A percentile compares a stretch with the other conserved stretches of the same genome.
Conservation (phyloP, 208 protist genomes). For the Porcisia deanei region DNA sequence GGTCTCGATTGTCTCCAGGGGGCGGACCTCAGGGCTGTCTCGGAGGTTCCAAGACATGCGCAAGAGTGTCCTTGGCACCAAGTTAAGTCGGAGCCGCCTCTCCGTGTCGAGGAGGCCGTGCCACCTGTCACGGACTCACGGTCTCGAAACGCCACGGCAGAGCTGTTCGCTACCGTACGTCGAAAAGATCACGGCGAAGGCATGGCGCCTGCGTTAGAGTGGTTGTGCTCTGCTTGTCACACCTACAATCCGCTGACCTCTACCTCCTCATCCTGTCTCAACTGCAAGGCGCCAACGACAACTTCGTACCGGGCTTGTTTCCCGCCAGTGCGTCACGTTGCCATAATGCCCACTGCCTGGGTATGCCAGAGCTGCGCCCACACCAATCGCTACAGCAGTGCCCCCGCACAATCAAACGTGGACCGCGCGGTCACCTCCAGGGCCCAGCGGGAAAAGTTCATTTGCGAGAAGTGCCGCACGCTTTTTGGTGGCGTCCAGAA, state of each 20-base stretch:
- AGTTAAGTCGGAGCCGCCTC: neutral
- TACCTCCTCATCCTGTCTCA: slow-evolving; percentile 27
- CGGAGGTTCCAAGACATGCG: neutral
- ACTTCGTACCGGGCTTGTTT: slow-evolving; percentile 43
- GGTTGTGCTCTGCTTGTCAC: slow-evolving; percentile 65
- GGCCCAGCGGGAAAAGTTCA: slow-evolving; percentile 48
- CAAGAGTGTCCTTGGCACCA: neutral
- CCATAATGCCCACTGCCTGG: slow-evolving; percentile 67
- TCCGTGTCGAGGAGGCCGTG: neutral
- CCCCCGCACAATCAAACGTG: neutral
- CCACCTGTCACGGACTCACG: slow-evolving; percentile 30
- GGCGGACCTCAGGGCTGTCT: neutral
- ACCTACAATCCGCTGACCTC: slow-evolving; percentile 53
- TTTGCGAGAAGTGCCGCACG: slow-evolving; percentile 42
- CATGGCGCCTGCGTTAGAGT: slow-evolving; percentile 31
- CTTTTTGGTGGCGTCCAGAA: slow-evolving; percentile 64
- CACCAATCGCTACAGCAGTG: slow-evolving; percentile 16
- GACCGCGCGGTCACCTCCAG: neutral
- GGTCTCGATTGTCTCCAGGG: neutral
- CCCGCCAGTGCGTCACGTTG: slow-evolving; percentile 65
- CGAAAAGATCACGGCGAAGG: neutral
- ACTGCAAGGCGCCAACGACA: slow-evolving; percentile 41
- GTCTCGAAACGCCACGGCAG: slow-evolving; percentile 28
- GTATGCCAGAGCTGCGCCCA: slow-evolving; percentile 53
- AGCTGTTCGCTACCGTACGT: slow-evolving; percentile 45